Evolutionary conservation across 2,329 filamentous ascomycete genomes (phyloP), one percentile per base, ranked within the genome.

Genomic region (Metarhizium album): DNA sequence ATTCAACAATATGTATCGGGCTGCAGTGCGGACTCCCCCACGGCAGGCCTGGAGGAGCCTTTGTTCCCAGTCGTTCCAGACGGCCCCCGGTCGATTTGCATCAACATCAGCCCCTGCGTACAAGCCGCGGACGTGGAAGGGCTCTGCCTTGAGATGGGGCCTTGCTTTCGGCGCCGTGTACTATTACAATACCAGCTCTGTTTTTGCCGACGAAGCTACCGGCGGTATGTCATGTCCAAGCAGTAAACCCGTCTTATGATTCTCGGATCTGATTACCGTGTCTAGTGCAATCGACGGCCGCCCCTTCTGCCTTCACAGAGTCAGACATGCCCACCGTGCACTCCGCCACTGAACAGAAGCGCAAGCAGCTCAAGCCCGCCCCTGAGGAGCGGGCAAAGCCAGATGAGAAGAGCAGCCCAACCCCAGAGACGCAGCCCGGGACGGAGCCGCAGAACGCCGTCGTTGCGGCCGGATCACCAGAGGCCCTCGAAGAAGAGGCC

Each of bases 111-210:
- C 64, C 13, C 66, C 84, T 3, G 74, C 80, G 57, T 73, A 80
- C 62, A 87, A 82, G 71, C 81, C 81, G 60, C 74, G 88, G 66
- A 86, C 83, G 65, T 95, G 88, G 87, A 95, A 90, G 77, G 85
- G 82, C 66, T 76, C 82, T 48, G 76, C 76, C 3, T 66, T 80
- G 60, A 79, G 91, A 72, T 85, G 89, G 80, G 87, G 82, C 57
- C 64, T 93, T 51, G 90, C 88, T 0, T 76, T 74, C 53, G 88
- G 78, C 20, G 82, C 84, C 45, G 72, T 97, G 47, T 98, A 97
- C 72, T 96, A 87, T 70, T 98, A 97, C 69, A 95, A 90, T 73
- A 96, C 90, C 7, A 91, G 85, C 62, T 79, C 83, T 49, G 75
- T 89, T 22, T 97, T 97, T 67, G 87, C 90, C 16, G 88, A 96